phyloP scores from a whole-genome alignment of 495 filamentous ascomycete species.

The Acidomyces sp. region DNA sequence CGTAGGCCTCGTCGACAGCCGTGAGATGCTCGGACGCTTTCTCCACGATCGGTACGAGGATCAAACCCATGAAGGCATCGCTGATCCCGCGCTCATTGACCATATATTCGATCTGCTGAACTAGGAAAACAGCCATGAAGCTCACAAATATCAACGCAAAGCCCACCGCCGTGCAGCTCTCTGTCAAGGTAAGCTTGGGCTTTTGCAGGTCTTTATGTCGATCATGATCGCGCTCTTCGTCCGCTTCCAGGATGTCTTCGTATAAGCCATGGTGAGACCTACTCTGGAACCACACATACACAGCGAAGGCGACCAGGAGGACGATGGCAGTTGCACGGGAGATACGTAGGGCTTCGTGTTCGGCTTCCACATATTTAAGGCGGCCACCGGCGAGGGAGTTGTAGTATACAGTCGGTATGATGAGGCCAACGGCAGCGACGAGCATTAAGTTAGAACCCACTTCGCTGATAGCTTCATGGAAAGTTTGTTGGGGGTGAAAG shows the following conservation, averaged over 20 bases:
- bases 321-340: constrained; percentile 66
- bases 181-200: constrained; percentile 64
- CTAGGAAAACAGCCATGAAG: constrained; percentile 69
- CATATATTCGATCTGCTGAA: constrained; percentile 64
- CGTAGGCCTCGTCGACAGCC: constrained; percentile 83
- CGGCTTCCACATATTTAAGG: constrained; percentile 30
- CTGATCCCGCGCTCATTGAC: constrained; percentile 50
- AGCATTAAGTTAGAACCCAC: constrained; percentile 51
- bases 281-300: constrained; percentile 70
- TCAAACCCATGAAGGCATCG: constrained; percentile 44
- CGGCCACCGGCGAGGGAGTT: constrained; percentile 40
- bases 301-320: constrained; percentile 61
- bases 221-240: constrained; percentile 61
- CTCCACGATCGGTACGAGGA: constrained; percentile 69
- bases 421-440: constrained; percentile 61
- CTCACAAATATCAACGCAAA: constrained; percentile 61
- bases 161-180: constrained; percentile 54
- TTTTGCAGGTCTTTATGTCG: constrained; percentile 48
- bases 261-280: constrained; percentile 74
- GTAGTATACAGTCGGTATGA: constrained; percentile 70
- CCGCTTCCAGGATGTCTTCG: constrained; percentile 52
- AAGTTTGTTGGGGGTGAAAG: constrained; percentile 19
- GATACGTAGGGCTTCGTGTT: constrained; percentile 43
- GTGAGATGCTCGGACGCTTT: constrained; percentile 71
- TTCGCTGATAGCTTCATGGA: constrained; percentile 23